Percentiles rank a stretch among this genome's conserved stretches.
phyloP scores from a whole-genome alignment of 1,284 basidiomycete species.

The Trichosporon sp. region DNA sequence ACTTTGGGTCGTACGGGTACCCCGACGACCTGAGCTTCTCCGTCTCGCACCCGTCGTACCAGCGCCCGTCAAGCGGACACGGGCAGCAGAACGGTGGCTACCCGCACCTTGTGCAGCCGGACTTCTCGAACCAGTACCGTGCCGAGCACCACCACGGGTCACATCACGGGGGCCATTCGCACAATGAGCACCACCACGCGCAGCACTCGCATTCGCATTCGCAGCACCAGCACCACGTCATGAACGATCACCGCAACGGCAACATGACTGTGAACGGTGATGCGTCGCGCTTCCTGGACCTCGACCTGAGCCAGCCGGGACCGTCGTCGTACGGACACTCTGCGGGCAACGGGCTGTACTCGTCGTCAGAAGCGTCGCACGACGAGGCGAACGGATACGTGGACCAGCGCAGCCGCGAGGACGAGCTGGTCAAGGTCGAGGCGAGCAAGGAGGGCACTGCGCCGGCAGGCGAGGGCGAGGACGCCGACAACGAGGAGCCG shows the following conservation, averaged over 20 bases:
- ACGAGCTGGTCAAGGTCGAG: slow-evolving; percentile 25
- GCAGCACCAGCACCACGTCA: slow-evolving; percentile 10
- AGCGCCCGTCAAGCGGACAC: slow-evolving; percentile 10
- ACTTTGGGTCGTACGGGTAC: slow-evolving; percentile 14
- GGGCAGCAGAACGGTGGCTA: slow-evolving; percentile 11
- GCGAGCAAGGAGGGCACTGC: slow-evolving; percentile 20
- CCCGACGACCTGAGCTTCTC: slow-evolving; percentile 15
- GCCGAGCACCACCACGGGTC: slow-evolving; percentile 9
- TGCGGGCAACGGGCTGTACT: slow-evolving; percentile 10
- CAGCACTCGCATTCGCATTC: slow-evolving; percentile 1
- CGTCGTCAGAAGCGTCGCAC: slow-evolving; percentile 16
- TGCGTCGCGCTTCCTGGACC: slow-evolving; percentile 29
- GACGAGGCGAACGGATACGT: slow-evolving; percentile 8
- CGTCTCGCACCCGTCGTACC: slow-evolving; percentile 12
- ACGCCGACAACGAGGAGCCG: slow-evolving; percentile 76
- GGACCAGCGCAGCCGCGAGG: slow-evolving; percentile 12
- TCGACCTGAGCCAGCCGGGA: slow-evolving; percentile 32
- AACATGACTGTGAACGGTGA: slow-evolving; percentile 19
- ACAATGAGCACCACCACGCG: slow-evolving; percentile 4
- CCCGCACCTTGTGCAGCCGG: slow-evolving; percentile 20
- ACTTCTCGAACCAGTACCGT: slow-evolving; percentile 18
- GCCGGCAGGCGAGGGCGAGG: slow-evolving; percentile 19
- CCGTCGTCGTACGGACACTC: slow-evolving; percentile 29
- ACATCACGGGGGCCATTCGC: slow-evolving; percentile 11
- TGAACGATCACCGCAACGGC: slow-evolving; percentile 12